These are phyloP conservation scores for Blastocystis sp. DNA, from an alignment of 352 stramenopile species.

Conservation along the genomic window DNA sequence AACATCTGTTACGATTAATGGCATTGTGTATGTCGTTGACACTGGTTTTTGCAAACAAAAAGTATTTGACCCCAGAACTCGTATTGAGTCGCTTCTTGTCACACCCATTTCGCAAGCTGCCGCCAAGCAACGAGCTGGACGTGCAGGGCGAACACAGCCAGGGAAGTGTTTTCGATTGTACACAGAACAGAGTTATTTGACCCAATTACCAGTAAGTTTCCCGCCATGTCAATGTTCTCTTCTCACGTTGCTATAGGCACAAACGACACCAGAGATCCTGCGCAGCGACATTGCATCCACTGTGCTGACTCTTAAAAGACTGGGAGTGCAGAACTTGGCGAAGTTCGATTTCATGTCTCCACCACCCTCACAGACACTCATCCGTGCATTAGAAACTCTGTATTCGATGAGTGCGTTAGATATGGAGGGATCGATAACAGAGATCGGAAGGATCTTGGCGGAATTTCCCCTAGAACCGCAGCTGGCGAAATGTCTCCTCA, in stretches of 20 bases:
- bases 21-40: slow-evolving; percentile 98
- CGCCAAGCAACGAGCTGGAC: slow-evolving; percentile 78
- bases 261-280: slow-evolving; percentile 97
- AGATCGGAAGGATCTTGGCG: slow-evolving; percentile 81
- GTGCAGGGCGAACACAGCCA: slow-evolving; percentile 85
- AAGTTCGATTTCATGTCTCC: slow-evolving; percentile 94
- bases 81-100: slow-evolving; percentile 93
- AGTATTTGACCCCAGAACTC: slow-evolving; percentile 95
- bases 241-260: slow-evolving; percentile 68
- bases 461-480: slow-evolving; percentile 93
- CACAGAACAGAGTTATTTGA: slow-evolving; percentile 90
- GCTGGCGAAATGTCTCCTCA: slow-evolving; percentile 91
- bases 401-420: slow-evolving; percentile 94
- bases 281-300: slow-evolving; percentile 87
- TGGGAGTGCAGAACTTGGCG: slow-evolving; percentile 69
- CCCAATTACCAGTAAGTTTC: slow-evolving; percentile 79
- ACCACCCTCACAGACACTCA: slow-evolving; percentile 91
- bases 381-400: slow-evolving; percentile 92
- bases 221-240: neutral
- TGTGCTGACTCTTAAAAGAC: slow-evolving; percentile 93
- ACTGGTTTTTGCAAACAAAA: slow-evolving; percentile 98
- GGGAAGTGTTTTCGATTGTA: slow-evolving; percentile 98
- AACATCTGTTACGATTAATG: slow-evolving; percentile 97
- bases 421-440: slow-evolving; percentile 90
- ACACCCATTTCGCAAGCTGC: slow-evolving; percentile 91